phyloP scores from a whole-genome alignment of 192 early-diverging fungal genomes.

The Bifiguratus adelaidae region DNA sequence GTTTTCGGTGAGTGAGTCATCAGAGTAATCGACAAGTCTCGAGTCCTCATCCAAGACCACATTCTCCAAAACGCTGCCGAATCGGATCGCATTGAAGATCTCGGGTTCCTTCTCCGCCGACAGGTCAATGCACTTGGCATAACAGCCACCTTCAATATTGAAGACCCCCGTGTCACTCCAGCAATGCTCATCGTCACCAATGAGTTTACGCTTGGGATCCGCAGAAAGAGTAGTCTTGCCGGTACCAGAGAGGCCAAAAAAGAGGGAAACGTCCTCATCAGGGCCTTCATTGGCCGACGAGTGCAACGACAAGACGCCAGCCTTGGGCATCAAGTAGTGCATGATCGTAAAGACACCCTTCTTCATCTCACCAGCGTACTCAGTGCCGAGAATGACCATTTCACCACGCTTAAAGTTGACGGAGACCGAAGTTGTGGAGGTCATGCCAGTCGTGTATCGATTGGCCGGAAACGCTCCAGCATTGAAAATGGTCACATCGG shows the following conservation, averaged over 20 bases:
- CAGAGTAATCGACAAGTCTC: slow-evolving; percentile 71
- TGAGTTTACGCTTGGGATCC: slow-evolving; percentile 83
- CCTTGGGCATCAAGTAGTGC: slow-evolving; percentile 98
- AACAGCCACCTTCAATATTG: slow-evolving; percentile 99
- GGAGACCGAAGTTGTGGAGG: slow-evolving; percentile 83
- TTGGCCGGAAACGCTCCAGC: slow-evolving; percentile 92
- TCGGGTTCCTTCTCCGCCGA: slow-evolving; percentile 97
- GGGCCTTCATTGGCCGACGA: slow-evolving; percentile 93
- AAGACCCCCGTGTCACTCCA: slow-evolving; percentile 96
- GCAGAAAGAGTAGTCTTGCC: slow-evolving; percentile 98
- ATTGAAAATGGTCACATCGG: slow-evolving; percentile 97
- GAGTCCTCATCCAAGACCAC: slow-evolving; percentile 73
- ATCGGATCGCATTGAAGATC: slow-evolving; percentile 93
- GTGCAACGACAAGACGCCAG: slow-evolving; percentile 78
- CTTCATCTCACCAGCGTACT: slow-evolving; percentile 99
- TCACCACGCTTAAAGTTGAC: slow-evolving; percentile 88
- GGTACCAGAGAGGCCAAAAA: slow-evolving; percentile 97
- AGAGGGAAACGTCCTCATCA: slow-evolving; percentile 85
- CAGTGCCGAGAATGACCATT: slow-evolving; percentile 97
- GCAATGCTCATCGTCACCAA: slow-evolving; percentile 99
- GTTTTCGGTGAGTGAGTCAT: slow-evolving; percentile 83
- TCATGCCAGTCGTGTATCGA: slow-evolving; percentile 91
- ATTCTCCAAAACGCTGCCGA: slow-evolving; percentile 90
- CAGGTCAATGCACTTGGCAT: slow-evolving; percentile 95
- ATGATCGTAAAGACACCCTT: slow-evolving; percentile 98